These are phyloP conservation scores for Chara braunii DNA, from an alignment of 139 green algal species.

Conservation along the genomic window DNA sequence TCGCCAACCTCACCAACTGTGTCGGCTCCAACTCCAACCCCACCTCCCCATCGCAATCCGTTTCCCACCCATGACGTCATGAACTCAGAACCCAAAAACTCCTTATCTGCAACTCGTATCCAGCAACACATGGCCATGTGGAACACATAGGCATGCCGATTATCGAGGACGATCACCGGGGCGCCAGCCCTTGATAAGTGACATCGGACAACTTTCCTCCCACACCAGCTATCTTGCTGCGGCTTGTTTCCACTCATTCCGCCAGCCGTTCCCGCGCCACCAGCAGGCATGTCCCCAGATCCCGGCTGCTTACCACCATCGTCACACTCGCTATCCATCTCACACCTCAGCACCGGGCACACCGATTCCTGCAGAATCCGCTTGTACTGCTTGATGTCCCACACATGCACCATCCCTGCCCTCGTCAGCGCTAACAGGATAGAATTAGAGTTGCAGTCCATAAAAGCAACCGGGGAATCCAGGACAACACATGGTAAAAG, in stretches of 20 bases:
- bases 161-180: slow-evolving; percentile 18
- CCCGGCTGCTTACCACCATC: no score
- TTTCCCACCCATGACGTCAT: neutral
- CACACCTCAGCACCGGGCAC: neutral
- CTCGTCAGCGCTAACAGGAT: slow-evolving; percentile 13
- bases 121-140: slow-evolving; percentile 16
- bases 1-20: slow-evolving; percentile 1
- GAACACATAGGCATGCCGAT: slow-evolving; percentile 26
- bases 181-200: neutral
- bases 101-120: slow-evolving; percentile 17
- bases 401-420: slow-evolving; percentile 9
- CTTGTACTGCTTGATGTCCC: slow-evolving; percentile 1
- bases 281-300: no score
- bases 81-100: slow-evolving; percentile 29
- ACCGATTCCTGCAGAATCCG: slow-evolving; percentile 1
- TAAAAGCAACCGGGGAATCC: neutral
- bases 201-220: neutral
- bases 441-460: slow-evolving; percentile 7
- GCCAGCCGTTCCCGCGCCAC: no score
- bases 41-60: neutral
- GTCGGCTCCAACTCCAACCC: neutral
- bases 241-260: no score
- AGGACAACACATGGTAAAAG: slow-evolving; percentile 2
- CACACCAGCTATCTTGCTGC: neutral
- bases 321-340: no score